A percentile compares a stretch with the other conserved stretches of the same genome.
Conservation (phyloP, 1,284 basidiomycete species). For the Ustanciosporium gigantosporum region DNA sequence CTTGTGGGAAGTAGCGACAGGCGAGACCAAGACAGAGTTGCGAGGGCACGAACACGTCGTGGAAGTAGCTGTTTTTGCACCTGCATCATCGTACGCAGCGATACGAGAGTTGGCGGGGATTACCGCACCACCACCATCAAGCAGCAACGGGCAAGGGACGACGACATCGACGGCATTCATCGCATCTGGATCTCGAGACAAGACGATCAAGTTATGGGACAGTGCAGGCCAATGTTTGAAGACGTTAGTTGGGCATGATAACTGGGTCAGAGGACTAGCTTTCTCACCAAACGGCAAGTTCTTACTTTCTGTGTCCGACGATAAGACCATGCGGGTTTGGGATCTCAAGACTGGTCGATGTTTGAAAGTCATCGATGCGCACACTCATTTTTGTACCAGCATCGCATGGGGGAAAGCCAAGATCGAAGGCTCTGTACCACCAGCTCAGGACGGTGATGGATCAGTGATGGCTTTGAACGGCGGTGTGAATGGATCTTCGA, state of each 20-base stretch:
- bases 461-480: slow-evolving; percentile 1
- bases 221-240: slow-evolving; percentile 74
- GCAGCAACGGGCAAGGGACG: too few relatives aligned
- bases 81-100: slow-evolving; percentile 72
- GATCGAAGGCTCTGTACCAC: slow-evolving; percentile 35
- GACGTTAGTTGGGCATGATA: slow-evolving; percentile 64
- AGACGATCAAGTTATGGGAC: slow-evolving; percentile 86
- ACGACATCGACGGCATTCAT: slow-evolving; percentile 66
- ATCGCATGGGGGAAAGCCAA: slow-evolving; percentile 57
- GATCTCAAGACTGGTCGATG: slow-evolving; percentile 80
- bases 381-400: slow-evolving; percentile 74
- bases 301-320: slow-evolving; percentile 83
- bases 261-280: slow-evolving; percentile 52
- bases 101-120: slow-evolving; percentile 78
- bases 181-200: slow-evolving; percentile 82
- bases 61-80: slow-evolving; percentile 81
- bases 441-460: slow-evolving; percentile 35
- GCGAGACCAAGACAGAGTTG: slow-evolving; percentile 78
- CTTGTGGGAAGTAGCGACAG: slow-evolving; percentile 76
- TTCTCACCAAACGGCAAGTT: slow-evolving; percentile 69
- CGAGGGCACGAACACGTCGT: slow-evolving; percentile 86
- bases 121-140: slow-evolving; percentile 55
- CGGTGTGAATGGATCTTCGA: slow-evolving; percentile 1
- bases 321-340: slow-evolving; percentile 88
- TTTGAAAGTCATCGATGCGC: slow-evolving; percentile 80